These are phyloP conservation scores for Ceraceosorus guamensis DNA, from an alignment of 1,284 basidiomycete genomes.

Conservation along the genomic window DNA sequence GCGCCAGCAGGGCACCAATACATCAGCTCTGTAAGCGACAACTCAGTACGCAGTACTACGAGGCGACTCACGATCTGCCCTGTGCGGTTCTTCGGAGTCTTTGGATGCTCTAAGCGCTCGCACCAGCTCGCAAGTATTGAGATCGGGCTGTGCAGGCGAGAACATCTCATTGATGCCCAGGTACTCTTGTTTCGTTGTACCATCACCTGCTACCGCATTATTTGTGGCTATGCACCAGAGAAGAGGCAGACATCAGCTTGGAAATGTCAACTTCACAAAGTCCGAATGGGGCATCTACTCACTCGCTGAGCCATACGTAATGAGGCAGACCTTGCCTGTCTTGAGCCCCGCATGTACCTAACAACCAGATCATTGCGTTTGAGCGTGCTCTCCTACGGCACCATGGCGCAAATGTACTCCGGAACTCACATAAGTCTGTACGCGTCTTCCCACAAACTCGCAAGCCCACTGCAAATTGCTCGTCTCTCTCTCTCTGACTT, in stretches of 20 bases:
- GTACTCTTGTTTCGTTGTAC: conserved; percentile 58
- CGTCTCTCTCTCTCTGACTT: conserved; percentile 11
- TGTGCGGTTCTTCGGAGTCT: conserved; percentile 10
- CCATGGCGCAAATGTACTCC: not conserved
- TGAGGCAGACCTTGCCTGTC: conserved; percentile 80
- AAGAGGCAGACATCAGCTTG: not conserved
- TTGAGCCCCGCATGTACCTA: conserved; percentile 82
- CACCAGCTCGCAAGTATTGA: conserved; percentile 66
- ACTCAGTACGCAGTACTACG: too few relatives aligned
- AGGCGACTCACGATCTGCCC: conserved; percentile 41
- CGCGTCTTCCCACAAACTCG: conserved; percentile 76
- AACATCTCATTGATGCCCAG: conserved; percentile 71
- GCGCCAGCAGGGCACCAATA: not conserved
- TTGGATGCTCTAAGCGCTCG: conserved; percentile 51
- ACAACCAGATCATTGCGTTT: not conserved
- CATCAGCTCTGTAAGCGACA: not conserved
- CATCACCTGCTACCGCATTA: conserved; percentile 60
- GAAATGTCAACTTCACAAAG: too few relatives aligned
- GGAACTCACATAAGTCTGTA: conserved; percentile 70
- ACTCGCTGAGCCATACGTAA: conserved; percentile 61
- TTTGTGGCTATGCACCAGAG: conserved; percentile 57
- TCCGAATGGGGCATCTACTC: conserved; percentile 28
- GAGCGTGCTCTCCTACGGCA: not conserved
- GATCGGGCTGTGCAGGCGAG: conserved; percentile 67
- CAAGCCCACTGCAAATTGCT: conserved; percentile 71